Base-by-base conservation (phyloP, 2,329 filamentous ascomycete genomes). In the Venturia effusa region DNA sequence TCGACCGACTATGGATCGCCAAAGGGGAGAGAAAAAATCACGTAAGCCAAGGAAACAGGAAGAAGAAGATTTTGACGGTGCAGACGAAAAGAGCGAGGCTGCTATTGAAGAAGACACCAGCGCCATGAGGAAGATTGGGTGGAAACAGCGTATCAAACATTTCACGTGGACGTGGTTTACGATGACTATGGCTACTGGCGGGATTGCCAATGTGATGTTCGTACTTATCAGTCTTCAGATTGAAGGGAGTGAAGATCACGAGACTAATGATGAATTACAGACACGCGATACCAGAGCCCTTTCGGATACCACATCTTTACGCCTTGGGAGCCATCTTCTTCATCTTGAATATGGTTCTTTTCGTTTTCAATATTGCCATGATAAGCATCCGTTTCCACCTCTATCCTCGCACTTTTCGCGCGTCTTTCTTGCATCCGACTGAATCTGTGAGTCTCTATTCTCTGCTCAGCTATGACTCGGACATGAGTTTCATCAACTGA, bases 81-180 rank as follows among this genome's bases (percentile, higher is more conserved):
- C 11, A 10, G 51, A 57, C 0, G 51, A 57, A n/a, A 57, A 57
- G 51, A 57, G 51, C 19, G 51, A 57, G 51, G 30, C 4, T 19
- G 34, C 51, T 30, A 8, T 34, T 34, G 51, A 57, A n/a, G 30
- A 34, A 22, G 19, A 57, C n/a, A 17, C 13, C 3, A 6, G n/a
- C 34, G 30, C 30, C 7, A 19, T 34, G 15, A 34, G n/a, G n/a
- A 60, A 40, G 2, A 40, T 82, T 24, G 71, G 74, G 55, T 84
- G 81, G 76, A 80, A 76, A 66, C 76, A 84, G 67, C 75, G 84
- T n/a, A 80, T 86, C 55, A 75, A 81, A 61, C 84, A 87, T 74
- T 81, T 85, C 67, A 86, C 84, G 0, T 93, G 89, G 89, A 91
- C 88, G 0, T 93, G 86, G 81, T 93, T 92, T 70, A 90, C 88